These are phyloP conservation scores for Quercus tomentella DNA, from an alignment of 331 rosid species.

Conservation along the genomic window DNA sequence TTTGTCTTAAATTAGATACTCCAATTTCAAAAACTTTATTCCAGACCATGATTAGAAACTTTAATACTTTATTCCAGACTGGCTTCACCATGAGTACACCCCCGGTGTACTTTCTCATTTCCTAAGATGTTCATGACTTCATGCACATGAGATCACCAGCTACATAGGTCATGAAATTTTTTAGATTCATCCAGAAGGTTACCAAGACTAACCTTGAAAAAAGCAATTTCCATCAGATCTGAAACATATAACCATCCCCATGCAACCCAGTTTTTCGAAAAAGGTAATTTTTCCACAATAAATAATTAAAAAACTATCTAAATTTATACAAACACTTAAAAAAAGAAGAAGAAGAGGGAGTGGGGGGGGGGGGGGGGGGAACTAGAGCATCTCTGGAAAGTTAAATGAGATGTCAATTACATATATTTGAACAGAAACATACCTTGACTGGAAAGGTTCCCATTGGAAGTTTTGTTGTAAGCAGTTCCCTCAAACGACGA, in stretches of 20 bases:
- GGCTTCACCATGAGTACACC: too few species aligned
- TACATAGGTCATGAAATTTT: background rate
- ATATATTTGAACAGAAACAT: constrained; percentile 8
- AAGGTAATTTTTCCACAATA: background rate
- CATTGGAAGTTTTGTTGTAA: constrained; percentile 90
- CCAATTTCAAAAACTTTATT: background rate
- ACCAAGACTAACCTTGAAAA: background rate
- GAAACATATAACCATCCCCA: background rate
- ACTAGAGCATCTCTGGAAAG: background rate
- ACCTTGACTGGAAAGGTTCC: constrained; percentile 99
- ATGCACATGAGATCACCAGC: background rate
- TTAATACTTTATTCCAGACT: too few species aligned
- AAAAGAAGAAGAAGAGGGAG: background rate
- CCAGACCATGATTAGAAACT: background rate
- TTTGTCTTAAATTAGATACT: background rate
- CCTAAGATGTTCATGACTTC: background rate
- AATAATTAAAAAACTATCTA: background rate
- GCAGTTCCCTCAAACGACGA: constrained; percentile 94
- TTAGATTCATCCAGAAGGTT: background rate
- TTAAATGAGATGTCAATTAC: background rate
- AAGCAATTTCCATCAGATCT: too few species aligned
- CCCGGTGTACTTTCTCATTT: background rate
- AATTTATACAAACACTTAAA: background rate
- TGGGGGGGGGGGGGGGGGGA: too few species aligned
- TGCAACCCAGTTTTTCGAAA: background rate